Evolutionary conservation across 2,329 filamentous ascomycete genomes (phyloP), one percentile per base, ranked within the genome.

Genomic region (Emmonsiellopsis sp.): DNA sequence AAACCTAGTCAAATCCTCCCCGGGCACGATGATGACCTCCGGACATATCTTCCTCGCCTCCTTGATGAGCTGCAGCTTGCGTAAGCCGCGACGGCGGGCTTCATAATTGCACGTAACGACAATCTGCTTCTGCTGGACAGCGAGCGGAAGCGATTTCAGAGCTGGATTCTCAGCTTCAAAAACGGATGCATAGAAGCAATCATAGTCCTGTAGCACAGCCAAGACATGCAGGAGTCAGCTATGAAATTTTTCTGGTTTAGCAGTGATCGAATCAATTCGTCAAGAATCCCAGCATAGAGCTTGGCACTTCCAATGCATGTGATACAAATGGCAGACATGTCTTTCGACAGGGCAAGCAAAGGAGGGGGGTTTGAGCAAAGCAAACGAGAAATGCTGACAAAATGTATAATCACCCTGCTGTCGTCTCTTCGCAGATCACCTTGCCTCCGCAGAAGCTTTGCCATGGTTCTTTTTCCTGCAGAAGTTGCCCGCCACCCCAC

Each of bases 51-150:
- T 83, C 70, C 82, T 87, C 3, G 92, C 93, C 57, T 96, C 89
- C 51, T 78, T 80, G 65, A 96, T 83, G 58, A 89, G 80, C 77
- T 94, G 90, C 56, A 97, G 78, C 74, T 98, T 97, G 68, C 80
- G 68, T 43, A 77, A 58, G 8, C 74, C 79, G 56, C 80, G 79
- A 50, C 82, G 75, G 37, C 92, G 83, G 20, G 92, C 92, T 66
- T 87, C 88, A 69, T 97, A 97, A 72, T 97, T 97, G 78, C 89
- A 94, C 4, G 90, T 95, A 20, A 91, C 89, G 41, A 93, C 78
- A 53, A 96, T 95, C 67, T 90, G 88, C 71, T 96, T 96, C 71
- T 96, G 91, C 69, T 91, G 87, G 55, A 95, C 83, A 37, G 89
- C 91, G 35, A 97, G 75, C 6, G 90, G 89, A 15, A 86, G 72